Base-by-base conservation (phyloP, 768 basidiomycete genomes). In the Rhodotorula kratochvilovae region DNA sequence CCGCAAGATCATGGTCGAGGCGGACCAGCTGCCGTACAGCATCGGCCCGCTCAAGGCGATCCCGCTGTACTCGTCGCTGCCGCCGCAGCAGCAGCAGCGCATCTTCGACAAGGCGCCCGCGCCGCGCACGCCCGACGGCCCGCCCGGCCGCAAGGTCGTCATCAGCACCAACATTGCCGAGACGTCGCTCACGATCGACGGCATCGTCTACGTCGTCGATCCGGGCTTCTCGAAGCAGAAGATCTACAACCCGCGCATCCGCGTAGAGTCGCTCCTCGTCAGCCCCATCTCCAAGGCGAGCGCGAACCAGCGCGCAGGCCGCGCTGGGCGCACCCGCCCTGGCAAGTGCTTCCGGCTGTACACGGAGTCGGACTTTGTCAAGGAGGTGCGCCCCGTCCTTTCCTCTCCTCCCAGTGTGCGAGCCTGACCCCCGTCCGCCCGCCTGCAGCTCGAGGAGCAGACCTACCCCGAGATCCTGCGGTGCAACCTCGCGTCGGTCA, bases 141-240 rank as follows among this genome's bases (percentile, higher is more conserved):
- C 92, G 0, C 88, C 89, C 0, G 95, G 95, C 0, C 86, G 95
- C 69, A 99, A 99, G 80, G 86, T 98, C 55, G 90, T 99, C 43
- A 84, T 99, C 1, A 91, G 93, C 16, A 99, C 95, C 39, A 99
- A 98, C 79, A 92, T 98, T 68, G 96, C 96, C 6, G 95, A 99
- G 81, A 98, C 95, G 3, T 95, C 92, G 4, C 82, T 98, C 54
- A 99, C 95, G 5, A 98, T 99, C 68, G 95, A 99, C 76, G 95
- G 95, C 31, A 97, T 99, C 77, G 94, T 99, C n/a, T 99, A 98
- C 77, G 95, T 97, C 67, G 93, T 97, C 57, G 95, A 97, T 78
- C 92, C 94, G 0, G 94, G 93, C 2, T 96, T 98, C 82, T 93
- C 90, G 45, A 95, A 99, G 81, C 95, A 97, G 81, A 97, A 95